Conservation (phyloP, 257 asterid genomes). For the Primulina eburnea region DNA sequence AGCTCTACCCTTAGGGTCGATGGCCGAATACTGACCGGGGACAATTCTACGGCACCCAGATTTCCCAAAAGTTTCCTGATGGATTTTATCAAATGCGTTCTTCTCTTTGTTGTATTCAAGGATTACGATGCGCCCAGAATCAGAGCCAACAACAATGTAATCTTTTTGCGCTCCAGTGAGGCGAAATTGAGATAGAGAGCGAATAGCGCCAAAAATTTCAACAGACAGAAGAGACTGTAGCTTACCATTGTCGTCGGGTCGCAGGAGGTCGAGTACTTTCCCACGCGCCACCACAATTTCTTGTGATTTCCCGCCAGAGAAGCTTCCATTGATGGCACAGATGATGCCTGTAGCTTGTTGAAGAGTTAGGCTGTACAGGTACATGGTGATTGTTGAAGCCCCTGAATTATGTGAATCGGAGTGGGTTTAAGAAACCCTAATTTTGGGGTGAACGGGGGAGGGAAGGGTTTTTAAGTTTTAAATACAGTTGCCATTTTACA, state of each 20-base stretch:
- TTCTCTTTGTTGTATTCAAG: conserved; percentile 85
- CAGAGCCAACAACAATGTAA: conserved; percentile 91
- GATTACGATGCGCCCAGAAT: conserved; percentile 88
- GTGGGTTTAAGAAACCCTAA: neutral
- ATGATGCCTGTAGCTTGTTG: conserved; percentile 87
- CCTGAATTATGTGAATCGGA: neutral
- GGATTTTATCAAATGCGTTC: conserved; percentile 77
- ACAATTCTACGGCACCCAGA: conserved; percentile 96
- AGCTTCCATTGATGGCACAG: conserved; percentile 89
- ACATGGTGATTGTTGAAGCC: conserved; percentile 39
- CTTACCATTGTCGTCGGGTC: conserved; percentile 96
- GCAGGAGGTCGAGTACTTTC: conserved; percentile 86
- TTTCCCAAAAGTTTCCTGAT: conserved; percentile 94
- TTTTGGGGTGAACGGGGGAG: neutral
- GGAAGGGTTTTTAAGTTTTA: no score
- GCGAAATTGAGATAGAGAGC: conserved; percentile 96
- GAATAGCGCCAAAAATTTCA: conserved; percentile 84
- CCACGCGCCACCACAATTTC: conserved; percentile 95
- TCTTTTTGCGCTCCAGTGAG: conserved; percentile 92
- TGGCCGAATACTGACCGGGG: conserved; percentile 90
- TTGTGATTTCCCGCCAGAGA: conserved; percentile 88
- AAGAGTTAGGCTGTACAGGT: conserved; percentile 85
- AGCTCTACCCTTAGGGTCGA: conserved; percentile 99
- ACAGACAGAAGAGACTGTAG: conserved; percentile 82
- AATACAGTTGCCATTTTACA: no score